Percentiles rank a stretch among this genome's conserved stretches.
These are phyloP conservation scores for Albophoma yamanashiensis DNA, from an alignment of 2,329 filamentous ascomycete species.

Conservation along the genomic window DNA sequence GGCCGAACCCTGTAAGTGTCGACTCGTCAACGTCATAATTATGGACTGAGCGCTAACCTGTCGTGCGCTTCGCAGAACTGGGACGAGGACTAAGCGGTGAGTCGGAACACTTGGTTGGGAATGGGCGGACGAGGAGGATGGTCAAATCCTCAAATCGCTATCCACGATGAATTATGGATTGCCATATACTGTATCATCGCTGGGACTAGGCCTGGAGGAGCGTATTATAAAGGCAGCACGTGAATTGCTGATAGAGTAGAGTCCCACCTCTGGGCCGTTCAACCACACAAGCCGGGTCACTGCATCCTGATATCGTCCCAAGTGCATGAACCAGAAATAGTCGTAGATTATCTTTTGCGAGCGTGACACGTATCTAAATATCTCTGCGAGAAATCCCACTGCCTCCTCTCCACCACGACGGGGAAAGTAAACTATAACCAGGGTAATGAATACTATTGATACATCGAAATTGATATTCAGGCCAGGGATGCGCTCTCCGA, in stretches of 20 bases:
- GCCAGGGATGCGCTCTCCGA: background rate
- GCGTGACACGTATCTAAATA: background rate
- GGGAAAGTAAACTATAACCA: background rate
- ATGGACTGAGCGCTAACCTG: constrained; percentile 15
- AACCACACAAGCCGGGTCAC: background rate
- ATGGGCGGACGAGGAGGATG: background rate
- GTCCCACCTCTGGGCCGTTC: background rate
- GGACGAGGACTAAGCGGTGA: constrained; percentile 44
- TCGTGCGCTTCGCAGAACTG: constrained; percentile 35
- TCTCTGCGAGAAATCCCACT: background rate
- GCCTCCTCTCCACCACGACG: background rate
- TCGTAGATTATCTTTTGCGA: background rate
- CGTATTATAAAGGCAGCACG: background rate
- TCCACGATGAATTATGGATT: constrained; percentile 8
- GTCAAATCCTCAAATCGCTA: background rate
- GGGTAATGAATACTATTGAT: background rate
- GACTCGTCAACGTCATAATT: background rate
- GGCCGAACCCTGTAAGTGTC: constrained; percentile 64
- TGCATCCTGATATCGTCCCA: background rate
- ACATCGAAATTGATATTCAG: background rate
- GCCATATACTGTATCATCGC: constrained; percentile 11
- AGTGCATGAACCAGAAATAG: background rate
- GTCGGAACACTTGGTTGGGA: background rate
- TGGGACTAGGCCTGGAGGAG: background rate
- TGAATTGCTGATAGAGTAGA: background rate